Base-by-base conservation (phyloP, 768 basidiomycete genomes). In the Fomitopsis pulvina region DNA sequence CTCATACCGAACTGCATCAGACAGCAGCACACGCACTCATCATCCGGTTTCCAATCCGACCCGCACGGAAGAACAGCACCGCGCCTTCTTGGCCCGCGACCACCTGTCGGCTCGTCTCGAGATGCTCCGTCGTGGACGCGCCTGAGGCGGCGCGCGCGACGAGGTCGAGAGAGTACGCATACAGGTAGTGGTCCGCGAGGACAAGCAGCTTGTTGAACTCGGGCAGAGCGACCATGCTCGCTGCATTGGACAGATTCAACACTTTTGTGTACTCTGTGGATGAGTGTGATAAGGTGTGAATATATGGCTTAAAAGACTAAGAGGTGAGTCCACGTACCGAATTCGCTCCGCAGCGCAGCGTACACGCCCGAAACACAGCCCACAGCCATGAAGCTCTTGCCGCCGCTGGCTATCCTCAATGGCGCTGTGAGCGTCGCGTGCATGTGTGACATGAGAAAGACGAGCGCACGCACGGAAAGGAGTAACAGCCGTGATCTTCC, bases 341-440 rank as follows among this genome's bases (percentile, higher is more conserved):
- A 71, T 48, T 76, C 70, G 21, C 79, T 78, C 37, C 72, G 73
- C 14, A 68, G 68, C 2, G 80, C 79, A 29, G 81, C 75, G 58
- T 80, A 89, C n/a, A 92, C 71, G 2, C 90, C 90, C n/a, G 74
- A 67, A 10, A 75, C 66, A 53, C 83, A 85, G 11, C 79, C 81
- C 1, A 85, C 77, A 10, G 76, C 85, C 52, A 92, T 62, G 48
- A 79, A 85, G 44, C 68, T 73, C 55, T 74, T 77, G 7, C 73
- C 74, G 0, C 71, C 73, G 26, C 68, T 71, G 28, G 61, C 83
- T 86, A 56, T 42, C 37, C n/a, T n/a, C 32, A 48, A 30, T 3
- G 0, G 4, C 1, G 6, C 27, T 12, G 41, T 45, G 1, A 51
- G 54, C 52, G 41, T 41, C 34, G 49, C n/a, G 52, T 40, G 5